phyloP scores from a whole-genome alignment of 2,329 filamentous ascomycete genomes.

The Verticillium dahliae region DNA sequence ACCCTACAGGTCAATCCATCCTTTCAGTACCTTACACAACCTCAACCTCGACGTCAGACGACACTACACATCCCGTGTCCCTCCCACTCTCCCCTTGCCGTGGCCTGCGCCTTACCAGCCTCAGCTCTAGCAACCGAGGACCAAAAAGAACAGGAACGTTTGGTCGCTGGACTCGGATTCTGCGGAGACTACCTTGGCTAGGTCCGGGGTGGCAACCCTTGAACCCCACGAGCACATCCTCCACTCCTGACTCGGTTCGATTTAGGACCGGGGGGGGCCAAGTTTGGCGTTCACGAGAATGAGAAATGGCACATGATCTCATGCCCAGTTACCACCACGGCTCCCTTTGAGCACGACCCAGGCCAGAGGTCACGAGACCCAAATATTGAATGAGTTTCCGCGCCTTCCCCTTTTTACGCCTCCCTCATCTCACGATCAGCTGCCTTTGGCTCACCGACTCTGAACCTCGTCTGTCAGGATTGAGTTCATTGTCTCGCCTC shows the following conservation, averaged over 20 bases:
- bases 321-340: background rate
- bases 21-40: too few relatives aligned
- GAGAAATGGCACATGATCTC: background rate
- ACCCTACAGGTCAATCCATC: too few relatives aligned
- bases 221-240: background rate
- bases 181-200: background rate
- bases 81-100: too few relatives aligned
- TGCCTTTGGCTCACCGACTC: background rate
- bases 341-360: background rate
- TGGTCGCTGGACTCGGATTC: background rate
- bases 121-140: background rate
- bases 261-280: background rate
- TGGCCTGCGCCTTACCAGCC: background rate
- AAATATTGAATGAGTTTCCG: background rate
- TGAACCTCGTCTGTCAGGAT: background rate
- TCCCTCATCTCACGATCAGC: background rate
- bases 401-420: background rate
- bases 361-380: background rate
- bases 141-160: background rate
- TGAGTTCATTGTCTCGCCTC: background rate
- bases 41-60: too few relatives aligned
- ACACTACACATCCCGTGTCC: too few relatives aligned
- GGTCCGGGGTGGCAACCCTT: background rate
- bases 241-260: background rate
- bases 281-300: background rate